Evolutionary conservation across 1,139 yeast species (phyloP).

Genomic region (Yamadazyma siamensis): DNA sequence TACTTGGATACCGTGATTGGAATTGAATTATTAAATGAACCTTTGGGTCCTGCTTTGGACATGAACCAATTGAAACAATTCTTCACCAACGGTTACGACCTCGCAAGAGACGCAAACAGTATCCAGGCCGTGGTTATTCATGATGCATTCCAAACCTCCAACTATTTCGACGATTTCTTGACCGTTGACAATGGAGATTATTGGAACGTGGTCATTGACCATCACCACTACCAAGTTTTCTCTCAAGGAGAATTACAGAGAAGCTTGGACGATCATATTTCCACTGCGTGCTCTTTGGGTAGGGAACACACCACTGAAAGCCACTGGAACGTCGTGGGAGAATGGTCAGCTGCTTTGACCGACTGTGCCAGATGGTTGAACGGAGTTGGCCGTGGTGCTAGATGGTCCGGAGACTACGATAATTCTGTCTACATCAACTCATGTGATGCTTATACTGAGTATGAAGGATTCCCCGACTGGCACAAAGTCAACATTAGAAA

Average conservation of each 20-base stretch:
- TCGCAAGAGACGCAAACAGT: conserved; percentile 46
- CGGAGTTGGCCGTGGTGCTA: conserved; percentile 86
- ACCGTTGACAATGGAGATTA: conserved; percentile 30
- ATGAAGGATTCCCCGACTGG: conserved; percentile 57
- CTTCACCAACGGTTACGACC: conserved; percentile 53
- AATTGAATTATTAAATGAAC: conserved; percentile 86
- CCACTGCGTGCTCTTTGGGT: conserved; percentile 65
- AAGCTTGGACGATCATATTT: conserved; percentile 58
- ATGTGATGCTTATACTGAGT: conserved; percentile 58
- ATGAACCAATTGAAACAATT: conserved; percentile 57
- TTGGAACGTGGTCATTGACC: conserved; percentile 78
- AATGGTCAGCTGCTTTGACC: conserved; percentile 91
- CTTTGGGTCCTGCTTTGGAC: conserved; percentile 68
- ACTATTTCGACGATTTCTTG: conserved; percentile 61
- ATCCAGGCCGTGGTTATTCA: conserved; percentile 58
- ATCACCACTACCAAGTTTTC: conserved; percentile 91
- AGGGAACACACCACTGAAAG: conserved; percentile 44
- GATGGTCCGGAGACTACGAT: conserved; percentile 71
- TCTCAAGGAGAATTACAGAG: conserved; percentile 56
- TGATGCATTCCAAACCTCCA: conserved; percentile 65
- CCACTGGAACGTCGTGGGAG: conserved; percentile 82
- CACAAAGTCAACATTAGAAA: conserved; percentile 58
- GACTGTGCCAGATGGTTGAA: conserved; percentile 92
- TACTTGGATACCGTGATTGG: conserved; percentile 77
- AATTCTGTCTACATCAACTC: conserved; percentile 54